phyloP scores from a whole-genome alignment of 768 basidiomycete genomes.

The Chalciporus chontae region DNA sequence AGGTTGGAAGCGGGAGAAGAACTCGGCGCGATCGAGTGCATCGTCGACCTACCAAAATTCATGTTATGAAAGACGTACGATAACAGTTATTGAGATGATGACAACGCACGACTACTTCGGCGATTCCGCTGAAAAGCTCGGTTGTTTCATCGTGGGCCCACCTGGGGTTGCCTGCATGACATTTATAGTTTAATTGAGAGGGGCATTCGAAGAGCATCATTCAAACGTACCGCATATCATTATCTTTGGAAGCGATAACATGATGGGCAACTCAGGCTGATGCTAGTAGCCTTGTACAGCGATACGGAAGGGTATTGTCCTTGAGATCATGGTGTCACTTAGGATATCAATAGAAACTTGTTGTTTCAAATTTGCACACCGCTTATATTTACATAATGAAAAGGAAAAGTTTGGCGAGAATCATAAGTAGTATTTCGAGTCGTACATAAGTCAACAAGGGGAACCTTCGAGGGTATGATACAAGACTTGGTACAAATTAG shows the following conservation, averaged over 20 bases:
- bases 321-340: neutral
- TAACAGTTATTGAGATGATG: neutral
- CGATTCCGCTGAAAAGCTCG: conserved; percentile 57
- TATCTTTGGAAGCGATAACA: conserved; percentile 19
- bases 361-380: too few species aligned
- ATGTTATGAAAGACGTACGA: neutral
- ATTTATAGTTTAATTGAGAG: neutral
- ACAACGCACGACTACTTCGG: conserved; percentile 69
- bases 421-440: neutral
- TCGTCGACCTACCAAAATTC: conserved; percentile 31
- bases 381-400: too few species aligned
- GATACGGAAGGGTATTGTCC: neutral
- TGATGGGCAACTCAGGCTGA: too few species aligned
- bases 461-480: neutral
- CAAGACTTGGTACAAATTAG: neutral
- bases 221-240: conserved; percentile 27
- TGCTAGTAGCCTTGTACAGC: too few species aligned
- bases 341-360: too few species aligned
- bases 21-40: conserved; percentile 42
- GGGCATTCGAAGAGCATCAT: neutral
- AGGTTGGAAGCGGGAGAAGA: conserved; percentile 39
- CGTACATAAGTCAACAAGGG: neutral
- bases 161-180: conserved; percentile 51
- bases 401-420: too few species aligned
- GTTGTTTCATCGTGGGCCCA: conserved; percentile 76